Conservation (phyloP, 139 green algal species). For the Picochlorum sp. region DNA sequence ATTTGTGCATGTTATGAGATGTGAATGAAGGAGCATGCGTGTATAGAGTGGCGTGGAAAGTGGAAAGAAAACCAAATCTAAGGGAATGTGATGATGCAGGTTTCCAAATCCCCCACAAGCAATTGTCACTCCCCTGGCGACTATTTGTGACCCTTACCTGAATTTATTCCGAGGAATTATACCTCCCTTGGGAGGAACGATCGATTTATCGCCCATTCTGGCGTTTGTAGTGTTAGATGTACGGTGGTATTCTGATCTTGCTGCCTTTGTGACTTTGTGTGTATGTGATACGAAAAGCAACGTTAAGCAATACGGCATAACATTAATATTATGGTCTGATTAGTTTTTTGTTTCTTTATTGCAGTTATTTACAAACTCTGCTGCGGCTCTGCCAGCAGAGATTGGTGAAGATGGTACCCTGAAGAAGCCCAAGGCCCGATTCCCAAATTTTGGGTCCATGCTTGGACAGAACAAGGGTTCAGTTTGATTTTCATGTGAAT, state of each 20-base stretch:
- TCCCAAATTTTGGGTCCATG: too few relatives aligned
- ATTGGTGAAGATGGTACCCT: conserved; percentile 33
- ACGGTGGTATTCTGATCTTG: conserved; percentile 12
- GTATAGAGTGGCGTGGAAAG: too few relatives aligned
- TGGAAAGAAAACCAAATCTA: too few relatives aligned
- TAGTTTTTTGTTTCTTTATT: not conserved
- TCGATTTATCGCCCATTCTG: conserved; percentile 95
- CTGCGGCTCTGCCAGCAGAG: conserved; percentile 72
- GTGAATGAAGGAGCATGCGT: too few relatives aligned
- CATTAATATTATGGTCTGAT: too few relatives aligned
- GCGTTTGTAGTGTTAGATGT: conserved; percentile 90
- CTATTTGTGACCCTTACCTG: conserved; percentile 45
- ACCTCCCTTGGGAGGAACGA: conserved; percentile 77
- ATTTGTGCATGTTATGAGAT: too few relatives aligned
- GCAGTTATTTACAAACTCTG: conserved; percentile 78
- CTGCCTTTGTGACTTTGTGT: not conserved
- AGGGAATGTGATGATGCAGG: too few relatives aligned
- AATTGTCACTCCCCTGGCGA: conserved; percentile 54
- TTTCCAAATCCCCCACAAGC: conserved; percentile 79
- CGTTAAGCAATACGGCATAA: not conserved
- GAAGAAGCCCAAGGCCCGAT: not conserved
- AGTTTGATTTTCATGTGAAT: too few relatives aligned
- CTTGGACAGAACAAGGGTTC: too few relatives aligned
- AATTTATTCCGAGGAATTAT: conserved; percentile 98
- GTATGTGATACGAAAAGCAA: not conserved